Evolutionary conservation across 1,284 basidiomycete genomes (phyloP).

Genomic region (Dichomitus squalens): DNA sequence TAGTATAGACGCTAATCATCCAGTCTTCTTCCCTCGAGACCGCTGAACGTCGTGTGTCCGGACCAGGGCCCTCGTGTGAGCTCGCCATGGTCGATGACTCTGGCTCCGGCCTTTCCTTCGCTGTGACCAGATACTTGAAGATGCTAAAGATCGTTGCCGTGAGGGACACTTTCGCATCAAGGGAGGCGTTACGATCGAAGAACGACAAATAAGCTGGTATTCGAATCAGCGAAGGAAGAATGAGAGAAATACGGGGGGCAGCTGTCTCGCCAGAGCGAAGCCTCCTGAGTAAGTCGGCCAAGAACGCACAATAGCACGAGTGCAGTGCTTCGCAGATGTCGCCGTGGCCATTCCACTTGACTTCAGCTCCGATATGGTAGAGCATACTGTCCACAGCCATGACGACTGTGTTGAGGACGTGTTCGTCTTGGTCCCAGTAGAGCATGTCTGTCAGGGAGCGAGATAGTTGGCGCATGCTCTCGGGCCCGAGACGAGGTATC

Average conservation of each 20-base stretch:
- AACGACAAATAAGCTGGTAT: background rate
- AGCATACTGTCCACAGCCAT: background rate
- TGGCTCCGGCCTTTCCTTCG: no score
- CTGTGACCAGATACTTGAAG: background rate
- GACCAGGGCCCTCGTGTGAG: no score
- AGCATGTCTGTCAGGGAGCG: background rate
- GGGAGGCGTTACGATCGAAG: background rate
- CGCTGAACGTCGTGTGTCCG: no score
- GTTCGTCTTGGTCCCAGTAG: background rate
- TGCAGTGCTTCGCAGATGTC: background rate
- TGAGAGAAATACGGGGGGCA: background rate
- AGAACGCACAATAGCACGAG: background rate
- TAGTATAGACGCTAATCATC: background rate
- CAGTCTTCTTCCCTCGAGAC: background rate
- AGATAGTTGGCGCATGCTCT: background rate
- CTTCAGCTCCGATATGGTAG: background rate
- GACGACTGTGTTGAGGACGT: background rate
- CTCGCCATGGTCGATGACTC: no score
- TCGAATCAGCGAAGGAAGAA: background rate
- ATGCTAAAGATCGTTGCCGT: background rate
- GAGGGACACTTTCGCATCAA: background rate
- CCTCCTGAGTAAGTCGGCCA: background rate
- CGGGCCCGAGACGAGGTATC: background rate
- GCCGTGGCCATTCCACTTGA: background rate
- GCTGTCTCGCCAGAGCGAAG: background rate